Percentiles rank a stretch among this genome's conserved stretches.
Conservation (phyloP, 2,329 filamentous ascomycete species). For the Phialemonium atrogriseum region DNA sequence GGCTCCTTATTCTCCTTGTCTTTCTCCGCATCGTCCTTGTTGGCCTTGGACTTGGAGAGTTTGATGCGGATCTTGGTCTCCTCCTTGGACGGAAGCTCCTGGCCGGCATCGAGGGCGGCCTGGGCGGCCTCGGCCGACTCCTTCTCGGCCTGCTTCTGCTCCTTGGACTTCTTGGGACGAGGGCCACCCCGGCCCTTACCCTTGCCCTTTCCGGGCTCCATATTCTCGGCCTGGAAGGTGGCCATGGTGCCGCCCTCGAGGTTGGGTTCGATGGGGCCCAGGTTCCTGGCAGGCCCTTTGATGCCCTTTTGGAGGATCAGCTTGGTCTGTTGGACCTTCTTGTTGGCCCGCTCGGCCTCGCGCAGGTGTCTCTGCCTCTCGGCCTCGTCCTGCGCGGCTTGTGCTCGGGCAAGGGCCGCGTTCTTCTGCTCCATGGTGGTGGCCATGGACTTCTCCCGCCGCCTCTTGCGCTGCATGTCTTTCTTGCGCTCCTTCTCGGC, state of each 20-base stretch:
- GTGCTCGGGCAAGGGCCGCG: conserved; percentile 68
- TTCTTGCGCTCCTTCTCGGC: conserved; percentile 99
- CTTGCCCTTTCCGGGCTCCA: conserved; percentile 42
- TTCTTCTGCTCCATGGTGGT: conserved; percentile 89
- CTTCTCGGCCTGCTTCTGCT: conserved; percentile 75
- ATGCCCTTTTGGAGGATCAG: conserved; percentile 79
- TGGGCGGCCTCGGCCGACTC: conserved; percentile 81
- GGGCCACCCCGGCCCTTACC: conserved; percentile 49
- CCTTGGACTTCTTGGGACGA: conserved; percentile 84
- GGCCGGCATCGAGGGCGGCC: conserved; percentile 70
- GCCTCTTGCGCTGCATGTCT: conserved; percentile 96
- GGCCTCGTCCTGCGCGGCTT: conserved; percentile 70
- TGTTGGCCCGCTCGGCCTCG: conserved; percentile 82
- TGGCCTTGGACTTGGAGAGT: conserved; percentile 43
- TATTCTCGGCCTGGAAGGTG: conserved; percentile 65
- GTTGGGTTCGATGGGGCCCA: conserved; percentile 67
- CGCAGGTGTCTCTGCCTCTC: conserved; percentile 74
- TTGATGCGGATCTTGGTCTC: conserved; percentile 59
- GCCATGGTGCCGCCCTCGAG: conserved; percentile 80
- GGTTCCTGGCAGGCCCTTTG: conserved; percentile 62
- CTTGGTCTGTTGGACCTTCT: conserved; percentile 88
- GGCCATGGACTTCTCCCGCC: conserved; percentile 91
- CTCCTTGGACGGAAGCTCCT: conserved; percentile 55
- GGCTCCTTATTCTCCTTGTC: conserved; percentile 39
- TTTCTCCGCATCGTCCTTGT: conserved; percentile 31